Evolutionary conservation across 2,329 filamentous ascomycete species (phyloP), one percentile per base, ranked within the genome.

Genomic region (Decorospora gaudefroyi): DNA sequence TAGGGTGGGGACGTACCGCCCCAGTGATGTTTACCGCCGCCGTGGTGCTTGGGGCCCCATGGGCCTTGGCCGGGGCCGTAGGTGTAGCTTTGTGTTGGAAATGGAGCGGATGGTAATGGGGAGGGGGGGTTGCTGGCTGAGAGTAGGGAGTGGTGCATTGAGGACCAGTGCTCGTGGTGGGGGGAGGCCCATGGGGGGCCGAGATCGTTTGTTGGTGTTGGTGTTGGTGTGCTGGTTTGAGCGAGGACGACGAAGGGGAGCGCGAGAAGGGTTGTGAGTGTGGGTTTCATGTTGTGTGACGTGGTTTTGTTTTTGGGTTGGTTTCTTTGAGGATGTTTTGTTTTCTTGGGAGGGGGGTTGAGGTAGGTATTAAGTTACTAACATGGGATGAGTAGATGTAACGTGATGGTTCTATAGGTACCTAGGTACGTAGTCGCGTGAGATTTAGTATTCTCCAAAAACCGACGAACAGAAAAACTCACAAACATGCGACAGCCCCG

Each of bases 141-240:
- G 12, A 60, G 38, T 4, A 66, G 58, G 1, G 63, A 66, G 33
- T 47, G 34, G 50, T 66, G 62, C 30, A 63, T 37, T 0, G 60
- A 64, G 1, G 61, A 59, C 57, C 59, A 64, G 27, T 49, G 48
- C 1, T 41, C 52, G 2, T 54, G 43, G 28, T 62, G 53, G 12
- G 47, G 39, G 1, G 59, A 51, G 2, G 59, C 59, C 59, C 57
- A 62, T 16, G 57, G 55, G 8, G 55, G 59, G 3, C 31, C 46
- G 22, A 26, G 16, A 1, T 31, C 42, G 18, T 44, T 19, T 18
- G 52, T 49, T 19, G 46, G 25, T 9, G 53, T 44, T 6, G 50
- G 46, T 0, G 44, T 42, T 1, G 45, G 51, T 1, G 53, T 48
- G 2, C 19, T 42, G 39, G 22, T 48, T 29, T 57, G 51, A 3